These are phyloP conservation scores for Penicillium sp. DNA, from an alignment of 2,329 filamentous ascomycete species.

Conservation along the genomic window DNA sequence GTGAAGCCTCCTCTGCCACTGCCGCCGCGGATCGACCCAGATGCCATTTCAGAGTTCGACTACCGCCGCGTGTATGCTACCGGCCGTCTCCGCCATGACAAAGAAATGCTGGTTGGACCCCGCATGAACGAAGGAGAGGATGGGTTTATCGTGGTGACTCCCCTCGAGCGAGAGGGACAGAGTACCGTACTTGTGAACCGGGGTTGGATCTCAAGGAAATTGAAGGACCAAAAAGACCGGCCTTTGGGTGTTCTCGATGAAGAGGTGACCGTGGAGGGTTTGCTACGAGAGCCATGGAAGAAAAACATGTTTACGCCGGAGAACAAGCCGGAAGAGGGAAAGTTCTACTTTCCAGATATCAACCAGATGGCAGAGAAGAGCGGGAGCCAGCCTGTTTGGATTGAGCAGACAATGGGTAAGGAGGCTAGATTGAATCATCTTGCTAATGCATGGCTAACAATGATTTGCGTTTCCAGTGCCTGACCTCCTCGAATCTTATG, in stretches of 20 bases:
- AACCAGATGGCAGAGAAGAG: slow-evolving; percentile 80
- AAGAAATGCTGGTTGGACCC: slow-evolving; percentile 94
- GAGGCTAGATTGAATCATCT: slow-evolving; percentile 13
- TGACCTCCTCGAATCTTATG: slow-evolving; percentile 71
- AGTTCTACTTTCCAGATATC: slow-evolving; percentile 96
- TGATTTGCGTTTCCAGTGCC: slow-evolving; percentile 55
- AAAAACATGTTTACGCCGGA: slow-evolving; percentile 97
- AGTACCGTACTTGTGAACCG: slow-evolving; percentile 81
- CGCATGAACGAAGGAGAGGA: slow-evolving; percentile 84
- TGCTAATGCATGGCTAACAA: slow-evolving; percentile 14
- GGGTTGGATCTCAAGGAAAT: slow-evolving; percentile 84
- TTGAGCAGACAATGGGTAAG: slow-evolving; percentile 90
- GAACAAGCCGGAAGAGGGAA: slow-evolving; percentile 75
- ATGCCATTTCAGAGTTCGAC: slow-evolving; percentile 84
- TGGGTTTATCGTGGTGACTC: slow-evolving; percentile 88
- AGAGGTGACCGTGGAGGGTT: slow-evolving; percentile 74
- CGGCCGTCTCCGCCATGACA: slow-evolving; percentile 76
- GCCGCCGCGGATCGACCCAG: slow-evolving; percentile 75
- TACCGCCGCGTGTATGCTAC: slow-evolving; percentile 77
- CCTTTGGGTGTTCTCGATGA: slow-evolving; percentile 64
- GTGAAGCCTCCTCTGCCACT: slow-evolving; percentile 81
- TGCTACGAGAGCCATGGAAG: slow-evolving; percentile 87
- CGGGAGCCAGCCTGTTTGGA: slow-evolving; percentile 85
- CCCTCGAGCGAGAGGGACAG: slow-evolving; percentile 63
- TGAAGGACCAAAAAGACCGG: slow-evolving; percentile 62